Percentiles rank a stretch among this genome's conserved stretches.
These are phyloP conservation scores for Orbilia quercus DNA, from an alignment of 2,329 filamentous ascomycete species.

Conservation along the genomic window DNA sequence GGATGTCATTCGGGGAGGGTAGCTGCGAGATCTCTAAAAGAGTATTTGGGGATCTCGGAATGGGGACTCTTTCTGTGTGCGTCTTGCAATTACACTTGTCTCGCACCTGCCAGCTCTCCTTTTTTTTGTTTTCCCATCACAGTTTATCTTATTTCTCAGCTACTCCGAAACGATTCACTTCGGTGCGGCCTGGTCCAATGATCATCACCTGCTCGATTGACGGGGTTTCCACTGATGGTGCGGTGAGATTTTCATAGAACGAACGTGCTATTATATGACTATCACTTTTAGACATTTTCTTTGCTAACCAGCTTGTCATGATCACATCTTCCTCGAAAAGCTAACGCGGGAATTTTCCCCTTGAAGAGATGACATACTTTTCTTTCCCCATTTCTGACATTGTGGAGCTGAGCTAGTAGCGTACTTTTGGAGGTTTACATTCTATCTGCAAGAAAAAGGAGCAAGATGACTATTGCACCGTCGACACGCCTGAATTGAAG, in stretches of 20 bases:
- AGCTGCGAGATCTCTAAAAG: conserved; percentile 50
- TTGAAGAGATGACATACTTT: conserved; percentile 40
- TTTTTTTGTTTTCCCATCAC: conserved; percentile 37
- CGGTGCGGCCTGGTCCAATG: neutral
- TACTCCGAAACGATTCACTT: neutral
- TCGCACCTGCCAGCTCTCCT: conserved; percentile 12
- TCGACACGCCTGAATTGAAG: conserved; percentile 5
- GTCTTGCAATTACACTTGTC: conserved; percentile 26
- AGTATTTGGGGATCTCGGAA: conserved; percentile 29
- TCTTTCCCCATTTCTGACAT: too few relatives aligned
- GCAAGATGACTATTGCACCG: conserved; percentile 1
- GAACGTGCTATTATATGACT: conserved; percentile 27
- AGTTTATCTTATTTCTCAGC: conserved; percentile 21
- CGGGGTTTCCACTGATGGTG: conserved; percentile 19
- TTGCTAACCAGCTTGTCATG: neutral
- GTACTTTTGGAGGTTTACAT: conserved; percentile 10
- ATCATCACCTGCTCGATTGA: conserved; percentile 39
- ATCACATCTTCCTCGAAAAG: conserved; percentile 15
- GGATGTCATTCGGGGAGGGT: conserved; percentile 50
- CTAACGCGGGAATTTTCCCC: conserved; percentile 18
- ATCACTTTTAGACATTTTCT: conserved; percentile 24
- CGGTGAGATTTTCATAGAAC: conserved; percentile 51
- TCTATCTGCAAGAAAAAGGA: conserved; percentile 33
- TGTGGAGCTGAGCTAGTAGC: conserved; percentile 8
- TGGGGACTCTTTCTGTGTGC: conserved; percentile 23